Percentiles rank a stretch among this genome's conserved stretches.
phyloP scores from a whole-genome alignment of 2,329 filamentous ascomycete genomes.

The Helotiales sp. region DNA sequence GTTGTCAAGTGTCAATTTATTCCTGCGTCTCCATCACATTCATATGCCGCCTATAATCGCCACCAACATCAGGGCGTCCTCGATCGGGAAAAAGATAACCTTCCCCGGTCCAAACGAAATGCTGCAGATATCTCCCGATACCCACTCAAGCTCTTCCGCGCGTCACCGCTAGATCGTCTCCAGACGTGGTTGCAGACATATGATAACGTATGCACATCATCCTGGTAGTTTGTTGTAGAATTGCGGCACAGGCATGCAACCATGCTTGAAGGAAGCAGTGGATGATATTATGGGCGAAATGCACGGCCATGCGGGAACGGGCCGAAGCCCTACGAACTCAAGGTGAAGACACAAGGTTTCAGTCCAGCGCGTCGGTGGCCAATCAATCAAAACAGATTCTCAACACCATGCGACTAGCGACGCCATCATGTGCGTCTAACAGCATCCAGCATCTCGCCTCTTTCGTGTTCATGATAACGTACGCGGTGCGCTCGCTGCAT shows the following conservation, averaged over 20 bases:
- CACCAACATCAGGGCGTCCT: background rate
- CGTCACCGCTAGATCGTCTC: background rate
- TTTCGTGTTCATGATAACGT: background rate
- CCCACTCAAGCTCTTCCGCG: background rate
- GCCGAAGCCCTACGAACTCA: background rate
- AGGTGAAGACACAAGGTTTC: background rate
- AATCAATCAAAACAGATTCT: background rate
- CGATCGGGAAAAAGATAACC: background rate
- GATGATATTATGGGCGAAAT: background rate
- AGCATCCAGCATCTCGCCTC: background rate
- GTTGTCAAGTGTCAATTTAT: background rate
- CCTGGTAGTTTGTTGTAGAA: slow-evolving; percentile 2
- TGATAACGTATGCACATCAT: slow-evolving; percentile 9
- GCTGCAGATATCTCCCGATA: background rate
- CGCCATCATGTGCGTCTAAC: background rate
- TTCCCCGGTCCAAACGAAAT: background rate
- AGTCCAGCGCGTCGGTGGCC: background rate
- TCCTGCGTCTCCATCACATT: background rate
- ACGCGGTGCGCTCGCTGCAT: background rate
- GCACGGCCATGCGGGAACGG: too few species aligned
- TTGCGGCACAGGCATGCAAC: background rate
- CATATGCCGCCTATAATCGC: background rate
- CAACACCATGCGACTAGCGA: background rate
- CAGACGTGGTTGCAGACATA: background rate
- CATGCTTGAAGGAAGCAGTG: background rate